Evolutionary conservation across 352 stramenopile species (phyloP).

Genomic region (Globisporangium orthogonon): DNA sequence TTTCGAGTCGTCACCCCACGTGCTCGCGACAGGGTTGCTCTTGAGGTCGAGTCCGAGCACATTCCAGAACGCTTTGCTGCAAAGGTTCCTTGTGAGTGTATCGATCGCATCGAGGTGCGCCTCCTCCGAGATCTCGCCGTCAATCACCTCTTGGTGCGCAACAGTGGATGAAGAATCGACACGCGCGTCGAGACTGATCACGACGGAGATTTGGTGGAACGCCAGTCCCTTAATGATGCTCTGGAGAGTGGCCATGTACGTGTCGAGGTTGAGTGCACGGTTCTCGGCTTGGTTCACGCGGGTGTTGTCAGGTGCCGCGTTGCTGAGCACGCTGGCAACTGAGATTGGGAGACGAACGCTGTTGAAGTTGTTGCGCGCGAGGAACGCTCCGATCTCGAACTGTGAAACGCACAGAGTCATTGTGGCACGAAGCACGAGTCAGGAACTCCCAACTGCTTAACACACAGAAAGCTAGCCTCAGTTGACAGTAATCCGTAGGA

Average conservation of each 20-base stretch:
- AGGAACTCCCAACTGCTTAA: background rate
- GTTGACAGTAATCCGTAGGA: background rate
- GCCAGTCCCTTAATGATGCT: slow-evolving; percentile 32
- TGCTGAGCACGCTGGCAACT: slow-evolving; percentile 27
- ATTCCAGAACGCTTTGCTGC: slow-evolving; percentile 65
- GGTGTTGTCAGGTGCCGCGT: slow-evolving; percentile 21
- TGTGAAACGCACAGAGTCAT: slow-evolving; percentile 2
- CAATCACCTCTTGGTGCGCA: background rate
- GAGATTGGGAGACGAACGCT: slow-evolving; percentile 35
- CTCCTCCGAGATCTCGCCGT: slow-evolving; percentile 22
- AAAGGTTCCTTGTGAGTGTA: slow-evolving; percentile 33
- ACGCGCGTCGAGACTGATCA: slow-evolving; percentile 43
- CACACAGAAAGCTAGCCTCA: too few species aligned
- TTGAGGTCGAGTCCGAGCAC: slow-evolving; percentile 68
- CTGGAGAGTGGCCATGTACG: slow-evolving; percentile 37
- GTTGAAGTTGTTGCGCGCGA: slow-evolving; percentile 46
- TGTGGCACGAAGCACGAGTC: background rate
- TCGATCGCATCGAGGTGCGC: slow-evolving; percentile 39
- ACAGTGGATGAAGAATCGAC: background rate
- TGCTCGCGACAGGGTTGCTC: slow-evolving; percentile 40
- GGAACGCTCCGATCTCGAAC: slow-evolving; percentile 39
- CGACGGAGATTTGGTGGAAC: slow-evolving; percentile 35
- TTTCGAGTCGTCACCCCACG: slow-evolving; percentile 36
- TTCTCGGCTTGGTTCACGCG: slow-evolving; percentile 30
- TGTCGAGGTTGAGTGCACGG: slow-evolving; percentile 23